These are phyloP conservation scores for Akanthomyces muscarius DNA, from an alignment of 2,329 filamentous ascomycete species.

Conservation along the genomic window DNA sequence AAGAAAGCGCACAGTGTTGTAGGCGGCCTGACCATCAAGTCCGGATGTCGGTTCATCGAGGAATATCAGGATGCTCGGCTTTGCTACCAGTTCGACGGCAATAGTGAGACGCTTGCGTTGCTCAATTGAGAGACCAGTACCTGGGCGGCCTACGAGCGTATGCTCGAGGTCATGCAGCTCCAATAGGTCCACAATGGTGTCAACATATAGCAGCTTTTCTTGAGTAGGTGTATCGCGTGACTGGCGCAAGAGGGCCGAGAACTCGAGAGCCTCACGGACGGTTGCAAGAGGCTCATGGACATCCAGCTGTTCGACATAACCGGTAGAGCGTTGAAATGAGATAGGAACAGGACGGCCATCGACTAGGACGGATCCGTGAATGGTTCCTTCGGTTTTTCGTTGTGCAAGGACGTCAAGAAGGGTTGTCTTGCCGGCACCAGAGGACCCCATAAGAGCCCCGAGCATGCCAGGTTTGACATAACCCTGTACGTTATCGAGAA, in stretches of 20 bases:
- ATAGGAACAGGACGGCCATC: background rate
- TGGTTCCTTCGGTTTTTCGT: background rate
- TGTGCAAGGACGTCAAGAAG: background rate
- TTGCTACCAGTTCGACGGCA: slow-evolving; percentile 58
- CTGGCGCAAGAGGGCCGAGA: slow-evolving; percentile 54
- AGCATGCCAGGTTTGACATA: background rate
- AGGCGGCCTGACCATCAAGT: slow-evolving; percentile 58
- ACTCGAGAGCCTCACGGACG: slow-evolving; percentile 43
- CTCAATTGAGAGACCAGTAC: slow-evolving; percentile 36
- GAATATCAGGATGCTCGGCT: slow-evolving; percentile 2
- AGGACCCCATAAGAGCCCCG: background rate
- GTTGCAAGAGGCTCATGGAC: slow-evolving; percentile 44
- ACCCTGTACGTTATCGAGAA: background rate
- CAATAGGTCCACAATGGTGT: background rate
- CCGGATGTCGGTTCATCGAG: slow-evolving; percentile 63
- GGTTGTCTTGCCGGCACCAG: background rate
- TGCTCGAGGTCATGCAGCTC: background rate
- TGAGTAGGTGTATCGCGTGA: slow-evolving; percentile 33
- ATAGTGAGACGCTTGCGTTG: slow-evolving; percentile 67
- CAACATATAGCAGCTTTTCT: background rate
- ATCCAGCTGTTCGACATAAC: slow-evolving; percentile 42
- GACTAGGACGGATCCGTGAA: background rate
- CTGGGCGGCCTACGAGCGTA: background rate
- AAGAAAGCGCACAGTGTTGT: slow-evolving; percentile 75
- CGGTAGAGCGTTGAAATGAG: background rate